Percentiles rank a stretch among this genome's conserved stretches.
phyloP scores from a whole-genome alignment of 1,284 basidiomycete genomes.

The Ustilago loliicola region DNA sequence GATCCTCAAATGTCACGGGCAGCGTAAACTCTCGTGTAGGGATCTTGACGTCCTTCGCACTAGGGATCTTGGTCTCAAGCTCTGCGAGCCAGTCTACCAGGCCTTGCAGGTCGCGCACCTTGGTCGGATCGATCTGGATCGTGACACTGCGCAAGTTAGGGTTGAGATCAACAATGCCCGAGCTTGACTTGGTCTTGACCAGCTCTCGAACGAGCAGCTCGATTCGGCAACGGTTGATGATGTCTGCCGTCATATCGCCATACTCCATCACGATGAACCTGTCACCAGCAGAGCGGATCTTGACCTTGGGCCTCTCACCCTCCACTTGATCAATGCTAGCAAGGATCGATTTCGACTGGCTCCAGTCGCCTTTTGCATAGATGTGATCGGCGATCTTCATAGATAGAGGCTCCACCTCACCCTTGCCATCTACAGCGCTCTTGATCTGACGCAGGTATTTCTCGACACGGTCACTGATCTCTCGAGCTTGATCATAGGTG shows the following conservation, averaged over 20 bases:
- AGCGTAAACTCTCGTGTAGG: conserved; percentile 69
- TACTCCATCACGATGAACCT: conserved; percentile 33
- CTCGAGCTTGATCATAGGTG: conserved; percentile 72
- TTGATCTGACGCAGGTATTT: conserved; percentile 17
- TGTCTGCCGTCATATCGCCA: conserved; percentile 43
- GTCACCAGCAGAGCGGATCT: conserved; percentile 39
- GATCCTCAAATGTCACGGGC: conserved; percentile 78
- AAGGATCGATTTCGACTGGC: conserved; percentile 14
- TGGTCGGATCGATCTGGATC: conserved; percentile 74
- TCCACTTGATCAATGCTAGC: conserved; percentile 16
- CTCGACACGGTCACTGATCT: conserved; percentile 46
- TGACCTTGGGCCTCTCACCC: conserved; percentile 23
- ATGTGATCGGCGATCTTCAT: conserved; percentile 9
- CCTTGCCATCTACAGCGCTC: not conserved
- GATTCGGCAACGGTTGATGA: conserved; percentile 72
- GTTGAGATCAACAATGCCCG: conserved; percentile 48
- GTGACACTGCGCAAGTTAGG: conserved; percentile 60
- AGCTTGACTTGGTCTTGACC: conserved; percentile 71
- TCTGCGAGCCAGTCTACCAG: conserved; percentile 72
- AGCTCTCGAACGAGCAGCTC: conserved; percentile 72
- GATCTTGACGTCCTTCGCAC: conserved; percentile 71
- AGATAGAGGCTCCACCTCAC: conserved; percentile 12
- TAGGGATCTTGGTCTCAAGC: conserved; percentile 72
- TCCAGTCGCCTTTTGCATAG: conserved; percentile 14
- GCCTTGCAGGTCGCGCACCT: conserved; percentile 71